A percentile compares a stretch with the other conserved stretches of the same genome.
Evolutionary conservation across 768 basidiomycete genomes (phyloP).

Genomic region (Tricholoma sp.): DNA sequence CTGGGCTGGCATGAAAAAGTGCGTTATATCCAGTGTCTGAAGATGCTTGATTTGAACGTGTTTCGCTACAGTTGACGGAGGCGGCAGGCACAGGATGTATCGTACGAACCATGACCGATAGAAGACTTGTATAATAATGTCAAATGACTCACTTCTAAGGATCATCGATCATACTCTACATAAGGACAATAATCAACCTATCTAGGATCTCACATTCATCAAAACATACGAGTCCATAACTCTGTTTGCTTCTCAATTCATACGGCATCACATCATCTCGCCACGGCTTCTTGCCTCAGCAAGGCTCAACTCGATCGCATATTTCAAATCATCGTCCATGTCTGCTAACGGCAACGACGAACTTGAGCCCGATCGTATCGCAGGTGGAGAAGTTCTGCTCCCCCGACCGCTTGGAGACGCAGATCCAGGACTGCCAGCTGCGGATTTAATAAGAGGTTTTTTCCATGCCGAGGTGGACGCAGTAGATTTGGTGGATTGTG

Average conservation of each 20-base stretch:
- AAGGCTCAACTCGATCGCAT: constrained; percentile 67
- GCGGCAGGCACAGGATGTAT: constrained; percentile 93
- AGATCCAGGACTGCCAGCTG: constrained; percentile 9
- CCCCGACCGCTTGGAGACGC: constrained; percentile 2
- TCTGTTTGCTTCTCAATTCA: not conserved
- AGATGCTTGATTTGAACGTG: not conserved
- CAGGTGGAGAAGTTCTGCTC: constrained; percentile 2
- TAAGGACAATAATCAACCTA: not conserved
- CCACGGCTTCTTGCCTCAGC: constrained; percentile 52
- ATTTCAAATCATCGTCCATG: constrained; percentile 59
- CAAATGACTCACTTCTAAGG: not conserved
- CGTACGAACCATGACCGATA: constrained; percentile 71
- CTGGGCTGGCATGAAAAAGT: constrained; percentile 98
- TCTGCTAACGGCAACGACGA: constrained; percentile 21
- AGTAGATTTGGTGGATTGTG: not conserved
- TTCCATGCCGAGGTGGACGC: constrained; percentile 28
- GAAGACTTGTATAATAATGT: constrained; percentile 34
- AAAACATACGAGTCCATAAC: not conserved
- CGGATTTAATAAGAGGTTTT: constrained; percentile 25
- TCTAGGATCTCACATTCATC: not conserved
- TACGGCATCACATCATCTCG: constrained; percentile 14
- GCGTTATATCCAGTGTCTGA: constrained; percentile 12
- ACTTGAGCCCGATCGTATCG: not conserved
- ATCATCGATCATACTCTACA: not conserved
- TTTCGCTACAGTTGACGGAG: constrained; percentile 70